Evolutionary conservation across 2,329 filamentous ascomycete species (phyloP).

Genomic region (Cytospora piceae): DNA sequence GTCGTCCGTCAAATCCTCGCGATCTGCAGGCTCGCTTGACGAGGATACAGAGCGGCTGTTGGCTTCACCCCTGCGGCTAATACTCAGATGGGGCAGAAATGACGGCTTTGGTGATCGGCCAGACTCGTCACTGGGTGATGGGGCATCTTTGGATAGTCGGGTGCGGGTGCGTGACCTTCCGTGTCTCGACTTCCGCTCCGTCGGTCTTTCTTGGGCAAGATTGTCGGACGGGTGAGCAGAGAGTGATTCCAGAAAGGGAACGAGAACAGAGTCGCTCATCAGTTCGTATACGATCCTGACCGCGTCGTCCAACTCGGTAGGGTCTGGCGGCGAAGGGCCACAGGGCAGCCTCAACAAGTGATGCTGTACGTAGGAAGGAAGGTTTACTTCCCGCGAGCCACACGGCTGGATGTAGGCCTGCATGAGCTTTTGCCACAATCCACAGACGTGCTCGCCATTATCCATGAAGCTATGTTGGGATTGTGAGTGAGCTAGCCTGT

Average conservation of each 20-base stretch:
- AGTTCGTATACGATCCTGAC: slow-evolving; percentile 90
- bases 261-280: slow-evolving; percentile 95
- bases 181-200: slow-evolving; percentile 42
- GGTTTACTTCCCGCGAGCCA: slow-evolving; percentile 84
- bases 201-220: slow-evolving; percentile 42
- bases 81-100: slow-evolving; percentile 48
- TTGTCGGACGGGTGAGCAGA: slow-evolving; percentile 43
- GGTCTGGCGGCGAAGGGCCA: slow-evolving; percentile 66
- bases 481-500: slow-evolving; percentile 63
- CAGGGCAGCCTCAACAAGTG: slow-evolving; percentile 69
- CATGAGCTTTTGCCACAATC: slow-evolving; percentile 85
- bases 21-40: slow-evolving; percentile 51
- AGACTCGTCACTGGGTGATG: slow-evolving; percentile 42
- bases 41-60: slow-evolving; percentile 49
- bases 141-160: slow-evolving; percentile 43
- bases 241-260: slow-evolving; percentile 84
- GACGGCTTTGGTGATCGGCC: slow-evolving; percentile 49
- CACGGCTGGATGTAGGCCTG: slow-evolving; percentile 89
- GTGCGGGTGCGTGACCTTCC: slow-evolving; percentile 46
- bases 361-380: slow-evolving; percentile 84
- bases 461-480: slow-evolving; percentile 47
- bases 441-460: slow-evolving; percentile 68
- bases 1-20: slow-evolving; percentile 65
- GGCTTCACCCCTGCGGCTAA: slow-evolving; percentile 42
- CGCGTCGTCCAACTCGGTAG: slow-evolving; percentile 77